Conservation (phyloP, 192 early-diverging fungal genomes). For the Fimicolochytrium jonesii region DNA sequence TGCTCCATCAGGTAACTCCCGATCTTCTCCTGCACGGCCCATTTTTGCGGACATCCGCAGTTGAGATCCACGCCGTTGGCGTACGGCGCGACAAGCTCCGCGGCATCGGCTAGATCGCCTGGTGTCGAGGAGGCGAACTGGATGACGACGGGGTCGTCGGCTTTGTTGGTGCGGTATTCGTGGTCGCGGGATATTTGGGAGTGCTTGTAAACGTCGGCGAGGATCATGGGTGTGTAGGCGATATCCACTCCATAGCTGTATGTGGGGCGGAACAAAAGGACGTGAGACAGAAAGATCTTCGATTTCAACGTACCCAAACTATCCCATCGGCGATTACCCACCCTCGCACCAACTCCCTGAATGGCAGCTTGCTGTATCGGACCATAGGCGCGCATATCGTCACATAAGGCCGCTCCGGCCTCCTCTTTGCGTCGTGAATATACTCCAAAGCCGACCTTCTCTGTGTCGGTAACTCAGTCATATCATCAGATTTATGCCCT, state of each 20-base stretch:
- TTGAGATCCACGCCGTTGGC: slow-evolving; percentile 56
- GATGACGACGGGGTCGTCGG: slow-evolving; percentile 85
- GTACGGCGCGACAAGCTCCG: slow-evolving; percentile 73
- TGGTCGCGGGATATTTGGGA: slow-evolving; percentile 72
- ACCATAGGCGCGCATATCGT: slow-evolving; percentile 97
- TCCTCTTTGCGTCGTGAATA: background rate
- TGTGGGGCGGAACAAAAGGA: too few relatives aligned
- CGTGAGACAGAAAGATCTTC: too few relatives aligned
- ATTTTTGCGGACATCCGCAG: slow-evolving; percentile 96
- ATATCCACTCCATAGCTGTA: slow-evolving; percentile 85
- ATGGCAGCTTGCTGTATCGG: slow-evolving; percentile 90
- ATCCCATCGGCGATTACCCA: too few relatives aligned
- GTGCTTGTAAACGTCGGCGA: slow-evolving; percentile 85
- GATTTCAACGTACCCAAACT: too few relatives aligned
- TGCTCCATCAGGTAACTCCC: slow-evolving; percentile 81
- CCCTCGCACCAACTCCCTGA: slow-evolving; percentile 79
- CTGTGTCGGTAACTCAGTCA: too few relatives aligned
- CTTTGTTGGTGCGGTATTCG: slow-evolving; percentile 77
- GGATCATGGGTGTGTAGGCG: slow-evolving; percentile 94
- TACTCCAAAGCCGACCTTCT: background rate
- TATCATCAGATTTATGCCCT: too few relatives aligned
- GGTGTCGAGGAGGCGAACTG: slow-evolving; percentile 90
- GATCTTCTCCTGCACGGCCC: slow-evolving; percentile 87
- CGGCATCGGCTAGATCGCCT: slow-evolving; percentile 78
- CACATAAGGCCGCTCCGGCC: slow-evolving; percentile 32